Evolutionary conservation across 176 grass and related monocot genomes (phyloP).

Genomic region (Puya raimondii): DNA sequence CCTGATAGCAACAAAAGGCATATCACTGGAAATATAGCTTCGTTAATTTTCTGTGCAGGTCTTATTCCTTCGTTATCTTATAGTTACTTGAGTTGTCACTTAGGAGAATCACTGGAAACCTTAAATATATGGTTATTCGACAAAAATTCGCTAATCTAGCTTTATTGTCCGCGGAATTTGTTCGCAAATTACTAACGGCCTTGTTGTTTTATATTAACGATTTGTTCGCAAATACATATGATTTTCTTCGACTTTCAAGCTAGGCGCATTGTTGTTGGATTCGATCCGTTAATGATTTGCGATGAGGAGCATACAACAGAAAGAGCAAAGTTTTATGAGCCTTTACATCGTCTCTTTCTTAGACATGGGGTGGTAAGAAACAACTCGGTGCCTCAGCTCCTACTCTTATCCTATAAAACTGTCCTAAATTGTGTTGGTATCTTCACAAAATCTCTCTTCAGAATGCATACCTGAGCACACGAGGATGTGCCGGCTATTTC

Average conservation of each 20-base stretch:
- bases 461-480: conserved; percentile 39
- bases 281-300: conserved; percentile 37
- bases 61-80: too few species aligned
- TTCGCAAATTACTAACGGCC: too few species aligned
- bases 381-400: neutral
- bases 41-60: too few species aligned
- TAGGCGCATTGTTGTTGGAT: conserved; percentile 38
- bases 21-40: too few species aligned
- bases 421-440: neutral
- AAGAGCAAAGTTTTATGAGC: conserved; percentile 24
- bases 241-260: conserved; percentile 20
- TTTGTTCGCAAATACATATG: neutral
- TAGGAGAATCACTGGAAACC: too few species aligned
- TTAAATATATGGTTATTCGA: too few species aligned
- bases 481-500: conserved; percentile 21
- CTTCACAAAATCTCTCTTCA: neutral
- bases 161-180: too few species aligned
- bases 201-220: too few species aligned
- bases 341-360: conserved; percentile 29
- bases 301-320: conserved; percentile 24
- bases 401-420: neutral
- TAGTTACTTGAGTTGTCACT: too few species aligned
- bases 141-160: too few species aligned
- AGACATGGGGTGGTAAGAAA: conserved; percentile 28
- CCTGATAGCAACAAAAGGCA: too few species aligned